Conservation (phyloP, 1,284 basidiomycete genomes). For the Phellopilus nigrolimitatus region DNA sequence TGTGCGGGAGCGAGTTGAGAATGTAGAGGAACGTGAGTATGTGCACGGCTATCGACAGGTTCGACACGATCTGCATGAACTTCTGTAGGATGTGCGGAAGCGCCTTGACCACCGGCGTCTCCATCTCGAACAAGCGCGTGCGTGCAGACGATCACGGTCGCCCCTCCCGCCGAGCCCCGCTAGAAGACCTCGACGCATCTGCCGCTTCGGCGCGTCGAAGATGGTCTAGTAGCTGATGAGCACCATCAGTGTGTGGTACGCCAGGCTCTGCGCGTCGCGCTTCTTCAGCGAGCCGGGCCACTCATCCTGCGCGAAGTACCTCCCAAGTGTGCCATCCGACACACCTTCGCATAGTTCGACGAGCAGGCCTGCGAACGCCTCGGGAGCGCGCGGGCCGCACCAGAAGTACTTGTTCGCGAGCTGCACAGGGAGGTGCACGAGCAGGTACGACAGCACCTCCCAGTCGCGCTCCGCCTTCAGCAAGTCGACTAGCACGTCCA, state of each 20-base stretch:
- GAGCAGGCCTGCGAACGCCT: conserved; percentile 62
- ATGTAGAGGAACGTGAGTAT: conserved; percentile 92
- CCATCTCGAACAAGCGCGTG: conserved; percentile 93
- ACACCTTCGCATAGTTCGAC: conserved; percentile 67
- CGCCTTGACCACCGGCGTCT: conserved; percentile 76
- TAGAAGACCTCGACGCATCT: conserved; percentile 82
- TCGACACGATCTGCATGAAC: conserved; percentile 92
- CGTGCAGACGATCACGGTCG: conserved; percentile 87
- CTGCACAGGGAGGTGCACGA: conserved; percentile 90
- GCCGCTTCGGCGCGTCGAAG: conserved; percentile 66
- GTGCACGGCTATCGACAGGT: conserved; percentile 90
- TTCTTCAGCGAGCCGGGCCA: conserved; percentile 64
- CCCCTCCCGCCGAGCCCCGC: conserved; percentile 74
- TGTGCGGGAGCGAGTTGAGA: conserved; percentile 72
- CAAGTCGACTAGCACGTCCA: conserved; percentile 63
- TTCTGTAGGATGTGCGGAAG: conserved; percentile 83
- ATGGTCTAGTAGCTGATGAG: conserved; percentile 85
- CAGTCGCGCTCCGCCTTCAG: conserved; percentile 80
- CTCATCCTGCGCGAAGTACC: conserved; percentile 43
- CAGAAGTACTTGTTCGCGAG: conserved; percentile 95
- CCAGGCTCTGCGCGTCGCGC: conserved; percentile 84
- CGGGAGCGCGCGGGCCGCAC: conserved; percentile 80
- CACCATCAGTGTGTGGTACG: conserved; percentile 85
- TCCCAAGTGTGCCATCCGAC: conserved; percentile 53
- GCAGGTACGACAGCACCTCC: conserved; percentile 91